These are phyloP conservation scores for Nymphaea colorata DNA, from an alignment of 164 flowering plant species.

Conservation along the genomic window DNA sequence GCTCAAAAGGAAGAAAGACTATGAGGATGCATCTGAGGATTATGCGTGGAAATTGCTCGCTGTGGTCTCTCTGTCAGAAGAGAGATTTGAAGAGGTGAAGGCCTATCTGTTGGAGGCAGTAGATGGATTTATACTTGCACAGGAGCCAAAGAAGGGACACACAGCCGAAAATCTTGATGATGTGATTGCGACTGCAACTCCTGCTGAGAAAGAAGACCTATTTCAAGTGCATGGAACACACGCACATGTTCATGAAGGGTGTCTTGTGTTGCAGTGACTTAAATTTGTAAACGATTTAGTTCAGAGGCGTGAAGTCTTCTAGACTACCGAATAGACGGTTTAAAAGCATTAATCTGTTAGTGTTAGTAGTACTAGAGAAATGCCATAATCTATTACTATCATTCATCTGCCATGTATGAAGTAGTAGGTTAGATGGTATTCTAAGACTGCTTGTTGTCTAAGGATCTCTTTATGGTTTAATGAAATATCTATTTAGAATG, in stretches of 20 bases:
- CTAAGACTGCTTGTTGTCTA: no score
- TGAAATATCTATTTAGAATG: no score
- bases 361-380: no score
- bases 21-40: conserved; percentile 55
- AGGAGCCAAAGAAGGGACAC: conserved; percentile 1
- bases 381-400: no score
- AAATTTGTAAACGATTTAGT: no score
- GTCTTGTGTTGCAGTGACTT: conserved; percentile 21
- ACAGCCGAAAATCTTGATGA: conserved; percentile 2
- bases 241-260: conserved; percentile 13
- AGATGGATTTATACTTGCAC: not conserved
- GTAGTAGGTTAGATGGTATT: no score
- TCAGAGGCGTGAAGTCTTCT: no score
- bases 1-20: conserved; percentile 61
- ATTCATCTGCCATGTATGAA: no score
- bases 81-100: conserved; percentile 61
- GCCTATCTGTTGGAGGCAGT: conserved; percentile 40
- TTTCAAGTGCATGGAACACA: conserved; percentile 7
- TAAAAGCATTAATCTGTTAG: no score
- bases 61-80: conserved; percentile 74
- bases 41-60: conserved; percentile 72
- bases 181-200: not conserved
- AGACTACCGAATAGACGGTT: no score
- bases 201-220: conserved; percentile 8
- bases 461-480: no score